A percentile compares a stretch with the other conserved stretches of the same genome.
These are phyloP conservation scores for Syzygium malaccense DNA, from an alignment of 441 rosid species.

Conservation along the genomic window DNA sequence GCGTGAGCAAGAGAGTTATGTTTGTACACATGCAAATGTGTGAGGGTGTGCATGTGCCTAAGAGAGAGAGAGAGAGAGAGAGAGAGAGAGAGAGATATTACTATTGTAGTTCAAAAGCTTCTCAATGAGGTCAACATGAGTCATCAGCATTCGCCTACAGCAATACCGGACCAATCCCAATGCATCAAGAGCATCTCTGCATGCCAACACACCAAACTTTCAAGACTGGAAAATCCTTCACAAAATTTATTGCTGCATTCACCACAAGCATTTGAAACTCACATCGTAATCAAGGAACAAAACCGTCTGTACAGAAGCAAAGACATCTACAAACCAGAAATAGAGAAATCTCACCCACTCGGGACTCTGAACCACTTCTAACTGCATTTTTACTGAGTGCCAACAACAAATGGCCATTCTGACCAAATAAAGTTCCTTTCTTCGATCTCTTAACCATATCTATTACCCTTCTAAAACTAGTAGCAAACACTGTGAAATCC, in stretches of 20 bases:
- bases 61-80: neutral
- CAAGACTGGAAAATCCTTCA: neutral
- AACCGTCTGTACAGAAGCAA: neutral
- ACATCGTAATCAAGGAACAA: neutral
- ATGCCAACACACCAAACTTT: neutral
- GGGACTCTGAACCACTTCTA: neutral
- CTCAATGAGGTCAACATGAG: constrained; percentile 95
- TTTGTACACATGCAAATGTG: neutral
- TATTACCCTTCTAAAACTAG: neutral
- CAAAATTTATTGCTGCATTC: neutral
- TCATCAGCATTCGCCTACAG: constrained; percentile 96
- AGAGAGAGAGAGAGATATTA: constrained; percentile 21
- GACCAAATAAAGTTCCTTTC: neutral
- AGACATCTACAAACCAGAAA: neutral
- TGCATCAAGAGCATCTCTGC: constrained; percentile 93
- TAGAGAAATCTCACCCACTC: neutral
- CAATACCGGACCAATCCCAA: constrained; percentile 81
- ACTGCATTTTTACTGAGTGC: neutral
- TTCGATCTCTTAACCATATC: neutral
- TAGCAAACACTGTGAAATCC: neutral
- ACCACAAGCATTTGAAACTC: neutral
- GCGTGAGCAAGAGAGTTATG: neutral
- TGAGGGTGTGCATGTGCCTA: neutral
- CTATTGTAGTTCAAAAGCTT: constrained; percentile 94
- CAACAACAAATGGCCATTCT: neutral